phyloP scores from a whole-genome alignment of 2,329 filamentous ascomycete species.

The Colletotrichum gloeosporioides region DNA sequence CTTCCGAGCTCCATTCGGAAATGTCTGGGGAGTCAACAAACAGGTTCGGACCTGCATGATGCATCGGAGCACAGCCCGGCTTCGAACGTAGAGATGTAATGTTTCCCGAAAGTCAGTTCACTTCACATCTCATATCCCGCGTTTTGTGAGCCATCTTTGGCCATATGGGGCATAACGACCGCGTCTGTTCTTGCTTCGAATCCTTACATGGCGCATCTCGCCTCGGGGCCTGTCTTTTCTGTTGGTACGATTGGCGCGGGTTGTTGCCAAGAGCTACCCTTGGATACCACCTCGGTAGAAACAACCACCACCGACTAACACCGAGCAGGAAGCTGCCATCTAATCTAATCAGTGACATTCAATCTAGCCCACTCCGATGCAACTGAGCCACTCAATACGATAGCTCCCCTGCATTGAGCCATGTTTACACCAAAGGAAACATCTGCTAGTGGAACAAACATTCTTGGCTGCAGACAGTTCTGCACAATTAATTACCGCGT shows the following conservation, averaged over 20 bases:
- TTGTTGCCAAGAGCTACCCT: neutral
- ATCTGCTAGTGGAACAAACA: neutral
- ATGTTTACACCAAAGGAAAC: neutral
- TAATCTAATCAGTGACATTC: neutral
- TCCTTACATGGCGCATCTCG: neutral
- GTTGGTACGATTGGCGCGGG: neutral
- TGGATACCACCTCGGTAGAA: neutral
- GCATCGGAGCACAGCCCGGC: neutral
- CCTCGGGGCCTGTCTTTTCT: neutral
- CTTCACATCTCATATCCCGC: neutral
- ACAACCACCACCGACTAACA: neutral
- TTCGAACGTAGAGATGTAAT: neutral
- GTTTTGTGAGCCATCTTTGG: neutral
- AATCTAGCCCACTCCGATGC: neutral
- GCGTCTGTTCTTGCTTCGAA: neutral
- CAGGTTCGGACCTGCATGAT: neutral
- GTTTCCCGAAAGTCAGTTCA: neutral
- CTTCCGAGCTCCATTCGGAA: neutral
- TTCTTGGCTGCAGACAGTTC: neutral
- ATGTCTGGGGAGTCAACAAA: neutral
- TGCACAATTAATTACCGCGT: neutral
- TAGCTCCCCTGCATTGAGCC: neutral
- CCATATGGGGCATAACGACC: neutral
- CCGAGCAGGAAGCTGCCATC: constrained; percentile 3
- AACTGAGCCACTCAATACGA: neutral